Evolutionary conservation across 257 asterid genomes (phyloP).

Genomic region (Solanum etuberosum): DNA sequence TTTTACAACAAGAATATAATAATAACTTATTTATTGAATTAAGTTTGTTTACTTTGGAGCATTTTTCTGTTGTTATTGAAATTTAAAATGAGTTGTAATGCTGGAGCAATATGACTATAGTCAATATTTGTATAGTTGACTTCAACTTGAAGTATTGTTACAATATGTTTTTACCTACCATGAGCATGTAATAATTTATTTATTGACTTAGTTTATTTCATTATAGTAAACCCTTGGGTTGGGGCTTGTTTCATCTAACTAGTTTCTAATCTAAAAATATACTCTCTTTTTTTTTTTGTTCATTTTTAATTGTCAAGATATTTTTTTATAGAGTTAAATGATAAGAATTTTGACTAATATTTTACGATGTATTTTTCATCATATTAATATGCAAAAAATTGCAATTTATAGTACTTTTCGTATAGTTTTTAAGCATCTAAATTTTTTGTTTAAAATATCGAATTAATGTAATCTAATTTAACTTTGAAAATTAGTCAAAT

Average conservation of each 20-base stretch:
- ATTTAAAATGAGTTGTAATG: neutral
- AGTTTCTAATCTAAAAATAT: too few relatives aligned
- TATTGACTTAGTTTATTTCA: too few relatives aligned
- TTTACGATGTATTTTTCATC: too few relatives aligned
- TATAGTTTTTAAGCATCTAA: too few relatives aligned
- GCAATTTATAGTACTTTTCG: too few relatives aligned
- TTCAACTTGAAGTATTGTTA: neutral
- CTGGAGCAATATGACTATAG: neutral
- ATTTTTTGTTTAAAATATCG: too few relatives aligned
- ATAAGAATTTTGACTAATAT: too few relatives aligned
- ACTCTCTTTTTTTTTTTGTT: accelerated
- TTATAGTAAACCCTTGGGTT: neutral
- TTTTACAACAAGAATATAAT: neutral
- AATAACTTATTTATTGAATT: neutral
- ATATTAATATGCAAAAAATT: neutral
- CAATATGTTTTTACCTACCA: too few relatives aligned
- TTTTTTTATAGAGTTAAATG: too few relatives aligned
- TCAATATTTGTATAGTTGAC: neutral
- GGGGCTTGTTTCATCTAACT: neutral
- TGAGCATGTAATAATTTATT: neutral
- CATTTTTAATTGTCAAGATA: too few relatives aligned
- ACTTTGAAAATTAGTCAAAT: too few relatives aligned
- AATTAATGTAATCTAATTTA: too few relatives aligned
- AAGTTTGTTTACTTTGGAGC: neutral
- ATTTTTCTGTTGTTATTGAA: neutral